Conservation (phyloP, 768 basidiomycete species). For the Tricholomella constricta region DNA sequence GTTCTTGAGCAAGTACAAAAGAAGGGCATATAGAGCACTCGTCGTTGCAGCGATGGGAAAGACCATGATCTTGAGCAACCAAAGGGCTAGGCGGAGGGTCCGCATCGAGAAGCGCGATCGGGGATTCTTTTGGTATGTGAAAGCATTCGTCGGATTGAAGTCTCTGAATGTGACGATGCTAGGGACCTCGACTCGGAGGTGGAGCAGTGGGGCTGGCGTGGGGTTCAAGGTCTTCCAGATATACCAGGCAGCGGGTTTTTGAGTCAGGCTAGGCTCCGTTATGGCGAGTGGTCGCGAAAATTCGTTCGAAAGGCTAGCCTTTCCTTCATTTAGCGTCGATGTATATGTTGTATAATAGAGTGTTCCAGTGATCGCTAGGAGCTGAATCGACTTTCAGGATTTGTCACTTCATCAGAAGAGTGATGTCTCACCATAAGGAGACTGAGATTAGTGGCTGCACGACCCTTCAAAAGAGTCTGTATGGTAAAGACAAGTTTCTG, state of each 20-base stretch:
- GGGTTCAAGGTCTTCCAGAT: constrained; percentile 85
- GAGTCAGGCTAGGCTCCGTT: constrained; percentile 13
- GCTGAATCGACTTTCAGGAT: constrained; percentile 39
- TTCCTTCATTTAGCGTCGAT: constrained; percentile 30
- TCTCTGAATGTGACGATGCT: constrained; percentile 69
- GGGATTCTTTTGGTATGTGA: constrained; percentile 25
- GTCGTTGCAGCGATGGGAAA: constrained; percentile 84
- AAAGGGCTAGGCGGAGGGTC: constrained; percentile 60
- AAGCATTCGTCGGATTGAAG: constrained; percentile 20
- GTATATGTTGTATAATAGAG: constrained; percentile 75
- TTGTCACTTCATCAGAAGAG: constrained; percentile 8
- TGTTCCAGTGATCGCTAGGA: constrained; percentile 73
- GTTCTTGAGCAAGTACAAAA: constrained; percentile 88
- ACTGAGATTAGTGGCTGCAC: constrained; percentile 77
- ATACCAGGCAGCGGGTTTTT: constrained; percentile 55
- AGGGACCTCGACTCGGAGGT: constrained; percentile 81
- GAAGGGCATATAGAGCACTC: constrained; percentile 67
- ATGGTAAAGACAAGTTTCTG: constrained; percentile 41
- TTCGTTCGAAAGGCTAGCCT: constrained; percentile 33
- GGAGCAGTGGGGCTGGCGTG: constrained; percentile 59
- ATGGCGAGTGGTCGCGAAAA: constrained; percentile 34
- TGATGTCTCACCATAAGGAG: constrained; percentile 64
- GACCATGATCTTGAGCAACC: constrained; percentile 81
- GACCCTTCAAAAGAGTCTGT: constrained; percentile 58
- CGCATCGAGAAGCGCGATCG: constrained; percentile 47